phyloP scores from a whole-genome alignment of 495 filamentous ascomycete genomes.

The Bryoglossum gracile region DNA sequence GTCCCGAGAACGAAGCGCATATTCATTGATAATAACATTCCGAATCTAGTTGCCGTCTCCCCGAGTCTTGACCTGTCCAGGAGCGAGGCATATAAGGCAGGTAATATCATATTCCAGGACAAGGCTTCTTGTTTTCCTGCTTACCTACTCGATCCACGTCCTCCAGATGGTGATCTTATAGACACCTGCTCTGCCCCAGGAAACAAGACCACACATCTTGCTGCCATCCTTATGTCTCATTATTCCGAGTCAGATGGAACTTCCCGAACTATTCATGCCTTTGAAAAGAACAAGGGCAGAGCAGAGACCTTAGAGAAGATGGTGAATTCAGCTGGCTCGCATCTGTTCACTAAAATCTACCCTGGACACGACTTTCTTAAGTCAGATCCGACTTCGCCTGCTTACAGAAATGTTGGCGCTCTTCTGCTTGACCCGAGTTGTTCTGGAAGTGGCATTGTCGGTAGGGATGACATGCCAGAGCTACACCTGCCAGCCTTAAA shows the following conservation, averaged over 20 bases:
- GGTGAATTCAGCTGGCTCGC: conserved; percentile 66
- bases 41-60: conserved; percentile 74
- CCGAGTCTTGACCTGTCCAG: conserved; percentile 58
- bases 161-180: conserved; percentile 62
- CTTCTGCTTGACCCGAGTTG: conserved; percentile 89
- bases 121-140: conserved; percentile 96
- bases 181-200: conserved; percentile 92
- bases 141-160: conserved; percentile 59
- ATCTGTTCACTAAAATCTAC: conserved; percentile 54
- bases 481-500: conserved; percentile 46
- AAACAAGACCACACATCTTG: conserved; percentile 95
- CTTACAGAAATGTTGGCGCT: conserved; percentile 56
- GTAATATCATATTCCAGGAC: conserved; percentile 84
- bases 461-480: conserved; percentile 66
- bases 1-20: conserved; percentile 26
- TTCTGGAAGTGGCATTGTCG: conserved; percentile 89
- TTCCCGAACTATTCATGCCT: conserved; percentile 50
- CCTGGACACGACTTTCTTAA: conserved; percentile 73
- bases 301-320: conserved; percentile 72
- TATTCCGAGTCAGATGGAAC: conserved; percentile 22
- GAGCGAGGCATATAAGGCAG: conserved; percentile 61
- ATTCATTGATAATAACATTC: conserved; percentile 69
- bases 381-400: conserved; percentile 47
- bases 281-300: conserved; percentile 60
- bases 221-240: conserved; percentile 53